Evolutionary conservation across 495 filamentous ascomycete species (phyloP).

Genomic region (Aspergillus sparsus): DNA sequence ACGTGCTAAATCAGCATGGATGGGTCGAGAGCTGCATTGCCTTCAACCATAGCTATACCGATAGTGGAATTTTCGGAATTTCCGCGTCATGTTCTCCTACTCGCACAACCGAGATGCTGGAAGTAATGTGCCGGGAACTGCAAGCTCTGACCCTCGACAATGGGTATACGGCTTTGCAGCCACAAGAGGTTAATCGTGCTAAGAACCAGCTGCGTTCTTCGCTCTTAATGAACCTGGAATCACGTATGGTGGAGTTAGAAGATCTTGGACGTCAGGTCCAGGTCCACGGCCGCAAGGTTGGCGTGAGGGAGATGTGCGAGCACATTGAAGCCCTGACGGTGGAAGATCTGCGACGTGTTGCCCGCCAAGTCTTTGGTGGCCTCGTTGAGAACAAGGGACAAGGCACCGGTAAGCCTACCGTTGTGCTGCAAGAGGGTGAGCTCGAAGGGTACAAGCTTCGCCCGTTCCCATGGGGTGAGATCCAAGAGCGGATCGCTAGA

Average conservation of each 20-base stretch:
- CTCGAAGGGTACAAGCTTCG: conserved; percentile 46
- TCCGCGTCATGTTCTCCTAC: conserved; percentile 78
- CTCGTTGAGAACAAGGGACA: conserved; percentile 70
- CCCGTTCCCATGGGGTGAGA: conserved; percentile 78
- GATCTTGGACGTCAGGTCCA: conserved; percentile 95
- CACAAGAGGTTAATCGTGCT: conserved; percentile 84
- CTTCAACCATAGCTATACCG: conserved; percentile 97
- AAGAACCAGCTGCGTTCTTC: conserved; percentile 95
- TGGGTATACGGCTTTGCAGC: conserved; percentile 67
- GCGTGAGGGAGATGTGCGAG: conserved; percentile 88
- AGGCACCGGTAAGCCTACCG: conserved; percentile 89
- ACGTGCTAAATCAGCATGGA: conserved; percentile 94
- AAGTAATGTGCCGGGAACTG: conserved; percentile 91
- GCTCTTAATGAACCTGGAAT: conserved; percentile 96
- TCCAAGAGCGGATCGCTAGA: conserved; percentile 77
- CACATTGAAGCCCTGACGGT: conserved; percentile 82
- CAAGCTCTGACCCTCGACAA: conserved; percentile 71
- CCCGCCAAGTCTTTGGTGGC: conserved; percentile 74
- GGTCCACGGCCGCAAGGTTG: conserved; percentile 87
- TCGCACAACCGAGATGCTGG: conserved; percentile 75
- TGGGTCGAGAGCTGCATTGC: conserved; percentile 95
- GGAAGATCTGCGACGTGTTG: conserved; percentile 82
- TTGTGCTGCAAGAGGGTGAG: conserved; percentile 81
- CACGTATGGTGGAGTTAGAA: conserved; percentile 97
- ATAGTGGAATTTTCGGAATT: conserved; percentile 94